These are phyloP conservation scores for Hypoxylon rubiginosum DNA, from an alignment of 2,329 filamentous ascomycete genomes.

Conservation along the genomic window DNA sequence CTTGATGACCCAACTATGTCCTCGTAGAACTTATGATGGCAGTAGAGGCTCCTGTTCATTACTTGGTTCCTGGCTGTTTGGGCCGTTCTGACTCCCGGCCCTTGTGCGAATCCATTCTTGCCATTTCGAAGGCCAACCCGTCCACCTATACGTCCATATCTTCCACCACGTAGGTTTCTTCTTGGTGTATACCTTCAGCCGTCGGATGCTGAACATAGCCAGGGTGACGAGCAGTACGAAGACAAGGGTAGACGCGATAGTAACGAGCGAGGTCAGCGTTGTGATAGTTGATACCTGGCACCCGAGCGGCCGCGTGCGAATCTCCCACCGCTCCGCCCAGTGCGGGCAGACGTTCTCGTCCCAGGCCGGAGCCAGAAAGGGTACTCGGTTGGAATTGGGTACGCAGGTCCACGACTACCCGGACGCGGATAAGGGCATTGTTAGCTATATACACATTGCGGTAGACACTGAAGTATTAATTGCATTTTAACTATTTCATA, in stretches of 20 bases:
- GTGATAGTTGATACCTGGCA: slow-evolving; percentile 57
- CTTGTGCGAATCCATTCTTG: slow-evolving; percentile 3
- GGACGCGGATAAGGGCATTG: neutral
- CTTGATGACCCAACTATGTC: neutral
- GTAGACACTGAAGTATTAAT: neutral
- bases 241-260: slow-evolving; percentile 49
- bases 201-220: slow-evolving; percentile 22
- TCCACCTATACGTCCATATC: slow-evolving; percentile 43
- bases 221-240: slow-evolving; percentile 42
- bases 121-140: neutral
- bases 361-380: slow-evolving; percentile 64
- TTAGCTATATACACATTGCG: neutral
- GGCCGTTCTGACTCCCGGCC: neutral
- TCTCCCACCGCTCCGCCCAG: slow-evolving; percentile 60
- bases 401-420: slow-evolving; percentile 66
- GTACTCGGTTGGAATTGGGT: slow-evolving; percentile 62
- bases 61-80: neutral
- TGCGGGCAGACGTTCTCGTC: slow-evolving; percentile 66
- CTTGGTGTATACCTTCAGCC: slow-evolving; percentile 22
- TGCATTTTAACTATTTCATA: neutral
- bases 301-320: slow-evolving; percentile 53
- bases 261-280: slow-evolving; percentile 52
- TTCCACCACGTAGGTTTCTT: slow-evolving; percentile 49
- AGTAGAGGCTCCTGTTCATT: slow-evolving; percentile 40
- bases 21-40: slow-evolving; percentile 14